Evolutionary conservation across 2,329 filamentous ascomycete species (phyloP).

Genomic region (Aspergillus pseudoterreus): DNA sequence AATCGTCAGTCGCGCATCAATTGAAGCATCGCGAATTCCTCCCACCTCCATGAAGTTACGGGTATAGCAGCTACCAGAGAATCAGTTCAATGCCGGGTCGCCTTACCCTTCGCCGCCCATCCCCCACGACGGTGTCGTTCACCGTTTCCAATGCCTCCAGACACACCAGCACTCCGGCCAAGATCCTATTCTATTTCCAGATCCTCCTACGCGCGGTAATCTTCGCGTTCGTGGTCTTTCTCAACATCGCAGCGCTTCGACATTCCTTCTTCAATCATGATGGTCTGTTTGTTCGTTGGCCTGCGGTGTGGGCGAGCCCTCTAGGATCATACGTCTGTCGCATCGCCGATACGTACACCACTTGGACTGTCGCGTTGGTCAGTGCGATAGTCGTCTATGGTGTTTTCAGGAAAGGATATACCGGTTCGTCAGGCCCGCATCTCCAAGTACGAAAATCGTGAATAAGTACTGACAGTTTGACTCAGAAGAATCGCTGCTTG

Average conservation of each 20-base stretch:
- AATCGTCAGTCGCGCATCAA: not conserved
- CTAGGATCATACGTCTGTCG: conserved; percentile 30
- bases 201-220: conserved; percentile 45
- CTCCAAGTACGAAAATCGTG: conserved; percentile 12
- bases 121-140: conserved; percentile 87
- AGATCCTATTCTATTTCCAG: conserved; percentile 41
- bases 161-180: conserved; percentile 45
- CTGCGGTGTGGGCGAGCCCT: conserved; percentile 30
- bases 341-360: conserved; percentile 38
- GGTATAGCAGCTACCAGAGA: not conserved
- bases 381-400: conserved; percentile 41
- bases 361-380: conserved; percentile 39
- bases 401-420: conserved; percentile 49
- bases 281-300: conserved; percentile 25
- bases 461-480: conserved; percentile 20
- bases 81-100: conserved; percentile 55
- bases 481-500: conserved; percentile 77
- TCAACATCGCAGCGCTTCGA: conserved; percentile 33
- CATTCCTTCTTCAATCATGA: conserved; percentile 23
- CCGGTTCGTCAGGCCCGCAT: conserved; percentile 36
- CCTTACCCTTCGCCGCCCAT: conserved; percentile 51
- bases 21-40: not conserved
- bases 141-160: conserved; percentile 77
- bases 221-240: conserved; percentile 38
- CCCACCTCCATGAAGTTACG: not conserved